Percentiles rank a stretch among this genome's conserved stretches.
phyloP scores from a whole-genome alignment of 75 land plant species.

The Sequoiadendron giganteum region DNA sequence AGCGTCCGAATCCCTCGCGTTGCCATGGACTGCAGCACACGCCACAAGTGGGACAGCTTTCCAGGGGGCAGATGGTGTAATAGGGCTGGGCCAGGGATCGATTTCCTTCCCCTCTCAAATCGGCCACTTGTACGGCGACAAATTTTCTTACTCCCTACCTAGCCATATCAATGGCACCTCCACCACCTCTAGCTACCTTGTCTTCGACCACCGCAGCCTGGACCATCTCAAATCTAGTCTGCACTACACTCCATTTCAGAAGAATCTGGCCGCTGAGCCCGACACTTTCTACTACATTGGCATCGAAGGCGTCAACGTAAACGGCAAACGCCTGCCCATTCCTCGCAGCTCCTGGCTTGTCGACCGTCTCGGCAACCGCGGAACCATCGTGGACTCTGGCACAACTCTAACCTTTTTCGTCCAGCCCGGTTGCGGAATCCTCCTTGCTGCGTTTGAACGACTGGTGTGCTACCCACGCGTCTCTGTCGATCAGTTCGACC shows the following conservation, averaged over 20 bases:
- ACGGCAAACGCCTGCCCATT: constrained; percentile 25
- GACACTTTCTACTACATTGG: constrained; percentile 57
- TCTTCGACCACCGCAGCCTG: constrained; percentile 24
- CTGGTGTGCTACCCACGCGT: constrained; percentile 24
- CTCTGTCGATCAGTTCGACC: constrained; percentile 24
- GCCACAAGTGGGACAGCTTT: constrained; percentile 41
- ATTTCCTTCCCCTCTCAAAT: constrained; percentile 63
- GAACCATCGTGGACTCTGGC: constrained; percentile 67
- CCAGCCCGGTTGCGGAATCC: constrained; percentile 32
- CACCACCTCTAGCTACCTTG: constrained; percentile 42
- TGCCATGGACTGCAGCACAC: constrained; percentile 60
- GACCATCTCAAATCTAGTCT: neutral
- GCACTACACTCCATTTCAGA: constrained; percentile 52
- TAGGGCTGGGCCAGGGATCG: constrained; percentile 68
- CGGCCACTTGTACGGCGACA: constrained; percentile 40
- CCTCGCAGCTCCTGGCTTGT: constrained; percentile 40
- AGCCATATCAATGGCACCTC: constrained; percentile 40
- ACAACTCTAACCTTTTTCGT: constrained; percentile 55
- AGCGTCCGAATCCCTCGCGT: constrained; percentile 16
- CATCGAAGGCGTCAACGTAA: constrained; percentile 29
- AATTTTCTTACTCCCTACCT: constrained; percentile 71
- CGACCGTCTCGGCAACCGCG: constrained; percentile 56
- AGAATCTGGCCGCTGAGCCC: constrained; percentile 34
- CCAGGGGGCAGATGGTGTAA: constrained; percentile 47
- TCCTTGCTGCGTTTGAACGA: constrained; percentile 26